phyloP scores from a whole-genome alignment of 2,329 filamentous ascomycete species.

The Chaetomium strumarium region DNA sequence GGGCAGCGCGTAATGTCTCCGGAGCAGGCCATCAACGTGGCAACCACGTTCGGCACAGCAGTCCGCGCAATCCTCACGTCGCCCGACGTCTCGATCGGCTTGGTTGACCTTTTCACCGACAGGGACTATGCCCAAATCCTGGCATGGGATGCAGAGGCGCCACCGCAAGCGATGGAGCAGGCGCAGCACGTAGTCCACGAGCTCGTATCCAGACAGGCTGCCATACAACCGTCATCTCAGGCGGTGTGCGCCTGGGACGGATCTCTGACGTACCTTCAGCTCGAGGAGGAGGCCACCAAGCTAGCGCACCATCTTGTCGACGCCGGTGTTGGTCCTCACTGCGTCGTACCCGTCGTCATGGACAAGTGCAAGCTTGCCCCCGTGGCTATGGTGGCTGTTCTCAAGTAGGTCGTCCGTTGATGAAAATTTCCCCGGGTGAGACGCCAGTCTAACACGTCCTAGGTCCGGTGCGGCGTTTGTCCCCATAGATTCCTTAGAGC shows the following conservation, averaged over 20 bases:
- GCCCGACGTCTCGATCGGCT: constrained; percentile 37
- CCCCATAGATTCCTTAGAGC: constrained; percentile 42
- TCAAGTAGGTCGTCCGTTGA: constrained; percentile 48
- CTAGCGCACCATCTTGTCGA: constrained; percentile 43
- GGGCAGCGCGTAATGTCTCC: constrained; percentile 39
- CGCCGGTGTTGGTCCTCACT: constrained; percentile 45
- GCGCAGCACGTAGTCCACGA: constrained; percentile 40
- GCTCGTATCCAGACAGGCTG: constrained; percentile 38
- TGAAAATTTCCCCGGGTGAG: not conserved
- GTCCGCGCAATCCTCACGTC: constrained; percentile 43
- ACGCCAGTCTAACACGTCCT: not conserved
- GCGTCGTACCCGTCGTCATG: constrained; percentile 60
- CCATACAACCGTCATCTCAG: constrained; percentile 33
- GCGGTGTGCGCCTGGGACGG: constrained; percentile 43
- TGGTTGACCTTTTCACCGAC: constrained; percentile 49
- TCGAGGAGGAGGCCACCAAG: constrained; percentile 34
- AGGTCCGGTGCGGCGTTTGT: constrained; percentile 46
- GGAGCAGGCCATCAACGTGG: constrained; percentile 42
- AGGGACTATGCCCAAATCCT: constrained; percentile 50
- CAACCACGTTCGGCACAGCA: constrained; percentile 48
- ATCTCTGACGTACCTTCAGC: constrained; percentile 36
- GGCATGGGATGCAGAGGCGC: constrained; percentile 44
- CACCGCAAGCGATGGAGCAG: constrained; percentile 34
- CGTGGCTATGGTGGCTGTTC: constrained; percentile 60
- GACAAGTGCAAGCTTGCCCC: constrained; percentile 66